Evolutionary conservation across 1,284 basidiomycete genomes (phyloP), one percentile per base, ranked within the genome.

Genomic region (Mycosarcoma mackinlayi): DNA sequence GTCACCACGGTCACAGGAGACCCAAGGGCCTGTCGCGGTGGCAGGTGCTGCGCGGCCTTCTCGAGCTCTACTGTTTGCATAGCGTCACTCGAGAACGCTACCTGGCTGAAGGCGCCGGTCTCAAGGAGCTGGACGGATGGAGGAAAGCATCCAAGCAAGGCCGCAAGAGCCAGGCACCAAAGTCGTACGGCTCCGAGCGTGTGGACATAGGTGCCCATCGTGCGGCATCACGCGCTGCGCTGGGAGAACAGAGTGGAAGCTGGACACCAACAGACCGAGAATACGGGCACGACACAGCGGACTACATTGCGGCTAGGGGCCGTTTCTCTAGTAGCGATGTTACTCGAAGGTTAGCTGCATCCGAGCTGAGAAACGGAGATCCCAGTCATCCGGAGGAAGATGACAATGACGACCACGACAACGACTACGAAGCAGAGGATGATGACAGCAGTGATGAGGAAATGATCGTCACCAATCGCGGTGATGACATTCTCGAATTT

Each of bases 31-130:
- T 82, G 10, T 69, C 64, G 1, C 62, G 64, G 16, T 75, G 73
- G 53, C 77, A 82, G 50, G 76, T 81, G 19, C 9, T 78, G 23
- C 69, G 78, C 9, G 75, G 79, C 21, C 18, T 82, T 6, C 28
- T 79, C 10, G 80, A 82, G 63, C 66, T 82, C 14, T 70, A 67
- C 31, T 77, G 73, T 35, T 40, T 82, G 34, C 78, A 82, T 33
- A 61, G 63, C 19, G 80, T 81, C 7, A 82, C 80, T 10, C 59
- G 79, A 19, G 63, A 73, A 37, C 72, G 66, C 23, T 81, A 75
- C 40, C 55, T 77, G 6, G 44, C 39, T 3, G 76, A 82, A 24
- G 78, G 78, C 10, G 78, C 78, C 3, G 80, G 79, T 1, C 55
- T 82, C 28, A 62, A 58, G 33, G 37, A 47, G 44, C 53, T 79